A percentile compares a stretch with the other conserved stretches of the same genome.
Conservation (phyloP, 345 rosid species). For the rapeseed (Brassica napus) region Da-Ae NC_063444.1:41214501-41215000, state of each 20-base stretch:
- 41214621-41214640: slow-evolving; percentile 31
- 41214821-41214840: background rate
- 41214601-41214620: slow-evolving; percentile 20
- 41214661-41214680: background rate
- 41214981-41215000: background rate
- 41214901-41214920: background rate
- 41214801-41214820: background rate
- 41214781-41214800: background rate
- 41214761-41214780: background rate
- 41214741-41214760: background rate
- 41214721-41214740: background rate
- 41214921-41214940: background rate
- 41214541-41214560: slow-evolving; percentile 30
- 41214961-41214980: background rate
- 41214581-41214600: slow-evolving; percentile 31
- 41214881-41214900: background rate
- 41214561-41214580: slow-evolving; percentile 42
- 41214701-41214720: no score
- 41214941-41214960: background rate
- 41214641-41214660: background rate
- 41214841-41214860: background rate
- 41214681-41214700: no score
- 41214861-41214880: background rate
- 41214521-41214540: slow-evolving; percentile 25
- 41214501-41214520: slow-evolving; percentile 6